Evolutionary conservation across 345 rosid species (phyloP), one percentile per base, ranked within the genome.

Genomic region (Eucalyptus regnans): DNA sequence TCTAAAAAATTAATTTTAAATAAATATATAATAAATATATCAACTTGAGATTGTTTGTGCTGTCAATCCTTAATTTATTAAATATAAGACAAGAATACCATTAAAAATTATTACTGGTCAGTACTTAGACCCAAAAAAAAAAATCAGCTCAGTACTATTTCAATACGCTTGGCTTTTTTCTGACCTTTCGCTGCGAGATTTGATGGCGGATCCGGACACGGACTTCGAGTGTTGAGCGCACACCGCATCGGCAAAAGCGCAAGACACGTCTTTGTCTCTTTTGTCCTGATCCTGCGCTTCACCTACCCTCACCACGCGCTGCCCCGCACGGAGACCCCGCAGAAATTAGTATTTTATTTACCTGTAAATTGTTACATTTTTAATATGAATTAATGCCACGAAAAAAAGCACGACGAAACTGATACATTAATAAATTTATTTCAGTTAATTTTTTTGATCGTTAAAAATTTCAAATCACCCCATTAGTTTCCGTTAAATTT

Each of bases 31-130:
- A 62, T 62, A 62, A 60, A 62, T 62, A 27, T 12, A 60, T 27
- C 2, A 5, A 0, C 0, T 60, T 60, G 2, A 60, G 16, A 12
- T 12, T 5, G 0, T 27, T 27, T 3, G 8, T 27, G 68, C 7
- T 60, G 12, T 27, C 12, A 27, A 60, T 1, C 8, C 8, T 27
- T 12, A 62, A 66, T n/a, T n/a, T 2, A 13, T 66, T 66, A n/a
- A 7, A 31, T 15, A 13, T n/a, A 0, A 14, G 37, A 0, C 43
- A 8, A 66, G 79, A n/a, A 4, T 31, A 66, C 71, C 18, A 0
- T n/a, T n/a, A 15, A 15, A n/a, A 13, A 7, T 14, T 64, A 12
- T 64, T n/a, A 18, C 0, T 3, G 9, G 17, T 51, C 23, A 52
- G 23, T 52, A 52, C 0, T 52, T 52, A 52, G 23, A 18, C 23